Evolutionary conservation across 2,329 filamentous ascomycete species (phyloP).

Genomic region (Monosporascus cannonballus): DNA sequence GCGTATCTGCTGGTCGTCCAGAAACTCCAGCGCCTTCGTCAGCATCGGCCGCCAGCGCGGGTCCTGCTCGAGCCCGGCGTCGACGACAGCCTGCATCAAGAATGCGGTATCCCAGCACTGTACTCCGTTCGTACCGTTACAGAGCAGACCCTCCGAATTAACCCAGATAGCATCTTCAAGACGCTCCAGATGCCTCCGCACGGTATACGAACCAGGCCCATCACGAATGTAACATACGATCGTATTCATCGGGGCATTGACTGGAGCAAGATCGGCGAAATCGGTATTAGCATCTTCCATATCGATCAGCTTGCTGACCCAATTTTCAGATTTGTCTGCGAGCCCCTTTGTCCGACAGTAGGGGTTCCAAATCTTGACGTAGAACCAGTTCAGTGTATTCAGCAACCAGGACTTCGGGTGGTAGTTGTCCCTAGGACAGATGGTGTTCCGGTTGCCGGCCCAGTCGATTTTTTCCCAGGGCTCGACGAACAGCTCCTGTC

Average conservation of each 20-base stretch:
- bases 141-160: constrained; percentile 85
- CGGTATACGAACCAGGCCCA: constrained; percentile 65
- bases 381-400: constrained; percentile 68
- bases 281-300: constrained; percentile 93
- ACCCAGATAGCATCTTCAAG: constrained; percentile 87
- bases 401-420: constrained; percentile 86
- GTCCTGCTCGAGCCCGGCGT: constrained; percentile 71
- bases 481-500: constrained; percentile 76
- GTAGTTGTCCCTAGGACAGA: constrained; percentile 77
- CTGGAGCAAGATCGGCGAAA: constrained; percentile 78
- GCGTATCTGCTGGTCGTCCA: constrained; percentile 86
- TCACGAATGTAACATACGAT: constrained; percentile 79
- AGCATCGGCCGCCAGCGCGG: constrained; percentile 79
- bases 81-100: constrained; percentile 73
- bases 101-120: constrained; percentile 97
- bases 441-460: constrained; percentile 71
- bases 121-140: constrained; percentile 96
- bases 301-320: constrained; percentile 75
- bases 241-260: constrained; percentile 88
- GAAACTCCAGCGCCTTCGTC: constrained; percentile 71
- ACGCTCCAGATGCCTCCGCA: constrained; percentile 73
- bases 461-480: constrained; percentile 76
- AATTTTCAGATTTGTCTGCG: constrained; percentile 67
- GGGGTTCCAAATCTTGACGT: constrained; percentile 76
- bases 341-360: constrained; percentile 64